Evolutionary conservation across 768 basidiomycete species (phyloP).

Genomic region (Suillus variegatus): DNA sequence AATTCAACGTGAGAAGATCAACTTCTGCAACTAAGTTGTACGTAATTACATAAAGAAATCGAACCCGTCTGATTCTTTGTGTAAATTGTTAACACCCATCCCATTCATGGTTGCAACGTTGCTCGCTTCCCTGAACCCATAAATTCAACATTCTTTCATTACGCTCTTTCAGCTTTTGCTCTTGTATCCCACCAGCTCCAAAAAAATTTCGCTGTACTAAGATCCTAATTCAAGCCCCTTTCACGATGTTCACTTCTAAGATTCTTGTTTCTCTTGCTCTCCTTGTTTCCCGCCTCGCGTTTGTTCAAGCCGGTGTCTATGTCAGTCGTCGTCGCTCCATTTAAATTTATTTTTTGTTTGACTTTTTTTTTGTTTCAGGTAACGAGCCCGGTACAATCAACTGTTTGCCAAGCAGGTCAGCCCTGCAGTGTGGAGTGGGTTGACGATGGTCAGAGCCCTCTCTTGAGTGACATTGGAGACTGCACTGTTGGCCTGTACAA

Average conservation of each 20-base stretch:
- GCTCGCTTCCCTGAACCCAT: conserved; percentile 25
- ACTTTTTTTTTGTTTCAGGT: conserved; percentile 37
- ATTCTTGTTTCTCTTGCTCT: conserved; percentile 20
- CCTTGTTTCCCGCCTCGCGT: conserved; percentile 17
- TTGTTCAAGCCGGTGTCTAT: conserved; percentile 20
- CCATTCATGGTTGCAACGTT: conserved; percentile 14
- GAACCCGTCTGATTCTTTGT: background rate
- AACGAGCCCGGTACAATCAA: conserved; percentile 42
- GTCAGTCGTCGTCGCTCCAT: conserved; percentile 12
- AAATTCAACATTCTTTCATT: conserved; percentile 23
- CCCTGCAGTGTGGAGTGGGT: conserved; percentile 60
- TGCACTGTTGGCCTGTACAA: conserved; percentile 58
- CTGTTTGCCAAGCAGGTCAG: conserved; percentile 54
- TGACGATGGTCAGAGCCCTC: conserved; percentile 59
- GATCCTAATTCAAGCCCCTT: conserved; percentile 9
- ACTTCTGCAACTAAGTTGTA: background rate
- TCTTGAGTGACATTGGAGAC: conserved; percentile 50
- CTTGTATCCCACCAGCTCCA: conserved; percentile 6
- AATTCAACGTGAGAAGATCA: conserved; percentile 11
- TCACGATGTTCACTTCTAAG: conserved; percentile 17
- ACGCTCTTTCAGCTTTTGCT: conserved; percentile 10
- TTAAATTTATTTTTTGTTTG: background rate
- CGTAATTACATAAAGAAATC: background rate
- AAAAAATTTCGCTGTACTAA: background rate
- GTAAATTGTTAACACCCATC: conserved; percentile 9